phyloP scores from a whole-genome alignment of 2,329 filamentous ascomycete genomes.

The Penicillium brasilianum region DNA sequence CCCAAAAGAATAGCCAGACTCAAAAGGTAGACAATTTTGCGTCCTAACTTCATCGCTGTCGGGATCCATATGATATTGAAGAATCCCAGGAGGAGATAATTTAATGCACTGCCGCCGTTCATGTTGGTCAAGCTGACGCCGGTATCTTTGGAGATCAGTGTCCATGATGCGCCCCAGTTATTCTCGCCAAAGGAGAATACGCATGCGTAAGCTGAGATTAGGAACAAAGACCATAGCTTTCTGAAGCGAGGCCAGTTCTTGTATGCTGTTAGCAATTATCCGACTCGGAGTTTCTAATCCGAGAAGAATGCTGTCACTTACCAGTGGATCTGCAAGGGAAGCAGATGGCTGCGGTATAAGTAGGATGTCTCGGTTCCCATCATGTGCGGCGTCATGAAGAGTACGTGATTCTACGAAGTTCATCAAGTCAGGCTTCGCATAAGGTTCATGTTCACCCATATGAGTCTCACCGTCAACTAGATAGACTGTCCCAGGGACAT shows the following conservation, averaged over 20 bases:
- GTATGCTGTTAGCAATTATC: background rate
- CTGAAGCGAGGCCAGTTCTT: slow-evolving; percentile 44
- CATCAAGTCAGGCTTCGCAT: background rate
- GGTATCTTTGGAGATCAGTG: slow-evolving; percentile 46
- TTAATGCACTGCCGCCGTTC: slow-evolving; percentile 49
- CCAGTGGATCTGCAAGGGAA: slow-evolving; percentile 39
- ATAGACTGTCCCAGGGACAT: slow-evolving; percentile 44
- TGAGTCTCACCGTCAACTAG: slow-evolving; percentile 35
- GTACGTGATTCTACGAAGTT: slow-evolving; percentile 18
- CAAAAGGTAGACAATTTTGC: slow-evolving; percentile 43
- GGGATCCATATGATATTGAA: slow-evolving; percentile 49
- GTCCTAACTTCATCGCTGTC: slow-evolving; percentile 41
- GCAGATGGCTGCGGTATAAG: slow-evolving; percentile 41
- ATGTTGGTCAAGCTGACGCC: slow-evolving; percentile 47
- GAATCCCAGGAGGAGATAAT: slow-evolving; percentile 49
- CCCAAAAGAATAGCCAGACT: slow-evolving; percentile 40
- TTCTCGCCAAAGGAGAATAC: slow-evolving; percentile 50
- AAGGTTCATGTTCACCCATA: background rate
- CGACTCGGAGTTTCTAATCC: no score
- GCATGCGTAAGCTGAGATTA: slow-evolving; percentile 49
- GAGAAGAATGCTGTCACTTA: slow-evolving; percentile 6
- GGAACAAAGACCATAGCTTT: slow-evolving; percentile 48
- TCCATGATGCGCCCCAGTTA: slow-evolving; percentile 50
- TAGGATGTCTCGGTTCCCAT: slow-evolving; percentile 36
- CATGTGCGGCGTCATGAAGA: slow-evolving; percentile 31